Percentiles rank a stretch among this genome's conserved stretches.
These are phyloP conservation scores for Rhypophila decipiens DNA, from an alignment of 495 filamentous ascomycete species.

Conservation along the genomic window DNA sequence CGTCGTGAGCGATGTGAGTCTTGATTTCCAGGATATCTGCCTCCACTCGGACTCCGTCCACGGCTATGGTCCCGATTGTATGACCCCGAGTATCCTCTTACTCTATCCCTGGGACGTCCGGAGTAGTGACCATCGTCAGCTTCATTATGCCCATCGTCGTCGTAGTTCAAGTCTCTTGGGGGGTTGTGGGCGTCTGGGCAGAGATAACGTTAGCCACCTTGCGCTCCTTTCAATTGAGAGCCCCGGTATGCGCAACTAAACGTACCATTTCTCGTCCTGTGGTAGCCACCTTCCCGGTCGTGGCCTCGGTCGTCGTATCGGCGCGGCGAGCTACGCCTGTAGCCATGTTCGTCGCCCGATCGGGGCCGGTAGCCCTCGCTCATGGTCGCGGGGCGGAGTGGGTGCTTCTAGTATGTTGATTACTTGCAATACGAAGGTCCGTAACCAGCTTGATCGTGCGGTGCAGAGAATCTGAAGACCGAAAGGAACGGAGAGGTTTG, in stretches of 20 bases:
- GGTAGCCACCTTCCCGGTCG: slow-evolving; percentile 24
- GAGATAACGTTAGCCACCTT: slow-evolving; percentile 24
- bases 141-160: slow-evolving; percentile 17
- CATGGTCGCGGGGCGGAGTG: slow-evolving; percentile 9
- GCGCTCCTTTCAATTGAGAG: slow-evolving; percentile 4
- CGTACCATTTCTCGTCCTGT: slow-evolving; percentile 43
- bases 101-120: background rate
- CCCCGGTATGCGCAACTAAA: slow-evolving; percentile 7
- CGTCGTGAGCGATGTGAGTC: background rate
- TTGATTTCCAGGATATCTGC: background rate
- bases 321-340: slow-evolving; percentile 16
- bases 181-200: slow-evolving; percentile 17
- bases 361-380: slow-evolving; percentile 14
- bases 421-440: too few relatives aligned
- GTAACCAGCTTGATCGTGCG: too few relatives aligned
- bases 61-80: background rate
- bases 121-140: slow-evolving; percentile 1
- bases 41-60: background rate
- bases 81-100: background rate
- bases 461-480: too few relatives aligned
- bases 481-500: too few relatives aligned
- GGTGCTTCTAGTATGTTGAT: too few relatives aligned
- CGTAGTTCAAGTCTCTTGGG: slow-evolving; percentile 25
- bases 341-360: slow-evolving; percentile 15
- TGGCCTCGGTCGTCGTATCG: slow-evolving; percentile 21